Evolutionary conservation across 2,329 filamentous ascomycete genomes (phyloP).

Genomic region (Lasiodiplodia hormozganensis): DNA sequence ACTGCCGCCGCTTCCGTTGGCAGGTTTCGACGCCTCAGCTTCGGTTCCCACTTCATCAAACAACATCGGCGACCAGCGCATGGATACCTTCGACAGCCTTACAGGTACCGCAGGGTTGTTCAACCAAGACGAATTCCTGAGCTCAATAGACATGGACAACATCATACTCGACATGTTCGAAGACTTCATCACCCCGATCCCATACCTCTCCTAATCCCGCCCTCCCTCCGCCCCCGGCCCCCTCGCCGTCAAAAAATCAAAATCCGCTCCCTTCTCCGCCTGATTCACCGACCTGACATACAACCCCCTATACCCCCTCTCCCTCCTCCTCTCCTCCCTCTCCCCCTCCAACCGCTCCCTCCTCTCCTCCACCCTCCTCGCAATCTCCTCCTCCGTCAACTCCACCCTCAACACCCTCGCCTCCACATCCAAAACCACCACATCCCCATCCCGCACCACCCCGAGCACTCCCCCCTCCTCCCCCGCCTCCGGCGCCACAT

Average conservation of each 20-base stretch:
- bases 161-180: constrained; percentile 30
- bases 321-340: constrained; percentile 36
- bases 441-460: constrained; percentile 56
- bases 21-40: too few species aligned
- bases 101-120: not conserved
- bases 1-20: too few species aligned
- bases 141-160: constrained; percentile 20
- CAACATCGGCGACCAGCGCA: not conserved
- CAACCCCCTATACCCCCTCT: constrained; percentile 65
- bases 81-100: not conserved
- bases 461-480: constrained; percentile 56
- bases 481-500: constrained; percentile 60
- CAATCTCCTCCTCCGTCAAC: constrained; percentile 51
- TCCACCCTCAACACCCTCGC: constrained; percentile 51
- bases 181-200: constrained; percentile 6
- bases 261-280: constrained; percentile 65
- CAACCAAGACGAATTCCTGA: not conserved
- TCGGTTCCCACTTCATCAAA: not conserved
- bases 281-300: constrained; percentile 68
- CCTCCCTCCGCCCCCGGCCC: not conserved
- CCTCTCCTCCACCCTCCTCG: constrained; percentile 31
- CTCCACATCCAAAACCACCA: constrained; percentile 55
- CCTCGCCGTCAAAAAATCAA: constrained; percentile 61
- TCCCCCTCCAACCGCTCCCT: constrained; percentile 33
- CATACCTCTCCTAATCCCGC: not conserved